These are phyloP conservation scores for Tetrapisispora namnaoensis DNA, from an alignment of 805 yeast species.

Conservation along the genomic window DNA sequence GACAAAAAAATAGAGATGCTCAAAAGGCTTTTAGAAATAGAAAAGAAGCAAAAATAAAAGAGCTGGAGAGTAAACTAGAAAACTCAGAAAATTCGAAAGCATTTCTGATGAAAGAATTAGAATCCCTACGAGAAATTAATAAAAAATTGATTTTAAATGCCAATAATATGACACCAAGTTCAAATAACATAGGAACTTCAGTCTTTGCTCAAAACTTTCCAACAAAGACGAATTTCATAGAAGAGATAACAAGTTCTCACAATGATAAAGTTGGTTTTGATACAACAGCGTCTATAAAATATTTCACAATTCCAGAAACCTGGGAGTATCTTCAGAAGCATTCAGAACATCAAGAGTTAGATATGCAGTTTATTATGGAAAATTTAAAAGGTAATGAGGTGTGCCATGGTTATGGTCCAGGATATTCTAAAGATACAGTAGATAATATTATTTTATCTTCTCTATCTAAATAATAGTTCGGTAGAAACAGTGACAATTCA, in stretches of 20 bases:
- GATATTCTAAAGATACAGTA: constrained; percentile 20
- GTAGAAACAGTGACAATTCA: background rate
- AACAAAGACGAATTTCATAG: constrained; percentile 19
- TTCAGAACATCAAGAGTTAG: constrained; percentile 34
- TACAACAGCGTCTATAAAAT: constrained; percentile 32
- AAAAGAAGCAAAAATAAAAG: constrained; percentile 62
- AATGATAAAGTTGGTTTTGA: background rate
- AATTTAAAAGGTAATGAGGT: constrained; percentile 54
- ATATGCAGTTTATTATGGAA: constrained; percentile 49
- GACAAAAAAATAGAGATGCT: constrained; percentile 78
- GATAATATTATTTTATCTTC: constrained; percentile 9
- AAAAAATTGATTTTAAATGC: constrained; percentile 36
- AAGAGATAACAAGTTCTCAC: constrained; percentile 8
- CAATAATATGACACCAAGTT: background rate
- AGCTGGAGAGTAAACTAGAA: constrained; percentile 48
- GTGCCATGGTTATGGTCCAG: constrained; percentile 67
- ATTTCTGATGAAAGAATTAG: constrained; percentile 42
- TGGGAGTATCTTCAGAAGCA: constrained; percentile 66
- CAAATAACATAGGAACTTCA: background rate
- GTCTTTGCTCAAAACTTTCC: constrained; percentile 21
- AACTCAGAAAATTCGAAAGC: constrained; percentile 47
- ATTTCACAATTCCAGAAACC: constrained; percentile 65
- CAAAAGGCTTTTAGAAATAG: constrained; percentile 82
- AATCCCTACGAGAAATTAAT: constrained; percentile 45
- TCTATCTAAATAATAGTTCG: background rate